phyloP scores from a whole-genome alignment of 176 grass and related monocot species.

The Musa beccarii region DNA sequence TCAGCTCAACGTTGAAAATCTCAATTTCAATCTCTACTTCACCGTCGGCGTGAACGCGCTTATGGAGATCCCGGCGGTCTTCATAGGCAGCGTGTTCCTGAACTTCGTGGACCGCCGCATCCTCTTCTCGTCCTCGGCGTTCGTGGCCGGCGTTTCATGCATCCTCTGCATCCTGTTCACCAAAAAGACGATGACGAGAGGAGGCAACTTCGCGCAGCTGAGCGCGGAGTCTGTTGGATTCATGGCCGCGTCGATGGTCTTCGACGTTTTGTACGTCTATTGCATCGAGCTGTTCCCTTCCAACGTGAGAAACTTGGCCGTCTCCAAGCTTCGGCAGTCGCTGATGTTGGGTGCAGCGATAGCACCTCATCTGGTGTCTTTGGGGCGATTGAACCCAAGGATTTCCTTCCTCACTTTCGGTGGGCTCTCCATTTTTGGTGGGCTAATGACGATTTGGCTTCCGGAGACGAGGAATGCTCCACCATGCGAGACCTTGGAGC shows the following conservation, averaged over 20 bases:
- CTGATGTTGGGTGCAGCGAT: constrained; percentile 26
- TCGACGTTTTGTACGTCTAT: constrained; percentile 17
- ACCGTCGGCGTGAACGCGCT: constrained; percentile 34
- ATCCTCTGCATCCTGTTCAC: constrained; percentile 31
- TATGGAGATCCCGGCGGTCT: constrained; percentile 49
- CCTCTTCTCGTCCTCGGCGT: constrained; percentile 32
- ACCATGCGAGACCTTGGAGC: constrained; percentile 38
- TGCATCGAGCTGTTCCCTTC: constrained; percentile 21
- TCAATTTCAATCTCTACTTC: constrained; percentile 45
- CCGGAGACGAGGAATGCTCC: constrained; percentile 27
- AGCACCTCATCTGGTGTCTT: constrained; percentile 19
- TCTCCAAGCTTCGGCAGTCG: constrained; percentile 16
- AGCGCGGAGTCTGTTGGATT: constrained; percentile 34
- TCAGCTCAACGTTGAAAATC: constrained; percentile 47
- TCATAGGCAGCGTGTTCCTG: constrained; percentile 36
- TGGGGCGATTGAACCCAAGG: constrained; percentile 20
- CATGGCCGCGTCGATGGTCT: constrained; percentile 30
- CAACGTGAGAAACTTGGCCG: constrained; percentile 17
- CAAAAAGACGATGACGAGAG: constrained; percentile 11
- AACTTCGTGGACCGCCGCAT: constrained; percentile 21
- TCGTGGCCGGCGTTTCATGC: constrained; percentile 23
- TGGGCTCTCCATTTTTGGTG: constrained; percentile 4
- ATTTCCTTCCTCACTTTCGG: constrained; percentile 28
- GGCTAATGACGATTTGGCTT: constrained; percentile 10
- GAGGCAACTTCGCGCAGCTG: constrained; percentile 31